phyloP scores from a whole-genome alignment of 768 basidiomycete species.

The Astraeus odoratus region DNA sequence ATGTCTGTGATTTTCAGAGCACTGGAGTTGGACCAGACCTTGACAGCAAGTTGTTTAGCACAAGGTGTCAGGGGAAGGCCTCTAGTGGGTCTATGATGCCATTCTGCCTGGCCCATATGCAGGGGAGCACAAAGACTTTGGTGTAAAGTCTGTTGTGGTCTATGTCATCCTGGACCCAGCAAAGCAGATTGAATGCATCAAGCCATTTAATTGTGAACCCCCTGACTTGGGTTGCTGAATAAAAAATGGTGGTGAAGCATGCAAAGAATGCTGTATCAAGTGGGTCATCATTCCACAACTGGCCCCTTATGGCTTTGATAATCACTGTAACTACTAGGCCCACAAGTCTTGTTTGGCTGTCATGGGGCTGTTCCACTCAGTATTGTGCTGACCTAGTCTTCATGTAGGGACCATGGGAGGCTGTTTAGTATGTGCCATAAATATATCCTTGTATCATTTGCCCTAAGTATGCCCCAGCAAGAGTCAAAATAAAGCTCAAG shows the following conservation, averaged over 20 bases:
- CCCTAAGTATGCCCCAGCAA: constrained; percentile 5
- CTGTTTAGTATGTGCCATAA: constrained; percentile 16
- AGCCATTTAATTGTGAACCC: constrained; percentile 17
- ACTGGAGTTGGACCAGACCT: too few relatives aligned
- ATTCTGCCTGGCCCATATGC: too few relatives aligned
- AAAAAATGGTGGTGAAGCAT: constrained; percentile 18
- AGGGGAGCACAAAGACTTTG: too few relatives aligned
- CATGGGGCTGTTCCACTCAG: constrained; percentile 11
- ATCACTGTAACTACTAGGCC: neutral
- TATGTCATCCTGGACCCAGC: too few relatives aligned
- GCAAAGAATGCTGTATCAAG: constrained; percentile 10
- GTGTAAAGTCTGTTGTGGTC: too few relatives aligned
- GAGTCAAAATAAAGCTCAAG: neutral
- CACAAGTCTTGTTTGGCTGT: constrained; percentile 17
- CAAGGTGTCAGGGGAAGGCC: too few relatives aligned
- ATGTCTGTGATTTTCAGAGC: too few relatives aligned
- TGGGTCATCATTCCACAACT: neutral
- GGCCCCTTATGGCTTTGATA: neutral
- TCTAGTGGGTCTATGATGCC: too few relatives aligned
- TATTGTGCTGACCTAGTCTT: constrained; percentile 21
- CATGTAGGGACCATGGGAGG: constrained; percentile 9
- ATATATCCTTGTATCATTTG: constrained; percentile 7
- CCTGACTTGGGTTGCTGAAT: constrained; percentile 8
- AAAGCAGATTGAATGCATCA: neutral
- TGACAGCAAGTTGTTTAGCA: too few relatives aligned